These are phyloP conservation scores for Rutstroemia sp. DNA, from an alignment of 2,329 filamentous ascomycete species.

Conservation along the genomic window DNA sequence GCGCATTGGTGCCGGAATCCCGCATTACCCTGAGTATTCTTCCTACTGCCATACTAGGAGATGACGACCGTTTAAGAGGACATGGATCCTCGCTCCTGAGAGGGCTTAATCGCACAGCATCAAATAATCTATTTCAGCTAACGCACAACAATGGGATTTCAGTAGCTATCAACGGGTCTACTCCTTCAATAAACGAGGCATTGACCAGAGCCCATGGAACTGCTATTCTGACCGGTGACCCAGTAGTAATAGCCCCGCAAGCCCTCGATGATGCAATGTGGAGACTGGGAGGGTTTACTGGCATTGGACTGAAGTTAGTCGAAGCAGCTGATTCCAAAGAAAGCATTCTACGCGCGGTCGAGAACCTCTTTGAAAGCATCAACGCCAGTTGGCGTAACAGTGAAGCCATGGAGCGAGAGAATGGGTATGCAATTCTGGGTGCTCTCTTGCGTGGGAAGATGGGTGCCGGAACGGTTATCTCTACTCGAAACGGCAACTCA, in stretches of 20 bases:
- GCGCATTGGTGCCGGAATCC: conserved; percentile 70
- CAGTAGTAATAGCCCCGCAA: conserved; percentile 73
- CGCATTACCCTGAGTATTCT: conserved; percentile 79
- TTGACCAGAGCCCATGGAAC: conserved; percentile 75
- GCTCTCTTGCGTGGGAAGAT: conserved; percentile 80
- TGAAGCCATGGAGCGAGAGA: conserved; percentile 94
- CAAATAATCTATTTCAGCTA: conserved; percentile 59
- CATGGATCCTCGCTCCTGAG: conserved; percentile 70
- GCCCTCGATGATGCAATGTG: conserved; percentile 88
- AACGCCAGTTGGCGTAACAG: conserved; percentile 94
- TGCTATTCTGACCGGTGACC: conserved; percentile 73
- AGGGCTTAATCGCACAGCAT: conserved; percentile 65
- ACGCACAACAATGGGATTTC: conserved; percentile 68
- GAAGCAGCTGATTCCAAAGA: conserved; percentile 66
- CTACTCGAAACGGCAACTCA: conserved; percentile 27
- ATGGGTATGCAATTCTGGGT: conserved; percentile 83
- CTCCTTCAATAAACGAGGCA: conserved; percentile 83
- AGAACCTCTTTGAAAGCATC: conserved; percentile 79
- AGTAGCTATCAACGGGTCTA: conserved; percentile 79
- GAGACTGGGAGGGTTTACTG: conserved; percentile 86
- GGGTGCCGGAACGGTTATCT: conserved; percentile 40
- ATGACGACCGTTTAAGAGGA: conserved; percentile 65
- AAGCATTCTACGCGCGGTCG: conserved; percentile 66
- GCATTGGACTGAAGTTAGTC: conserved; percentile 75
- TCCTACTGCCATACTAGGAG: conserved; percentile 70